Conservation (phyloP, 2,329 filamentous ascomycete genomes). For the Aspergillus sp. region DNA sequence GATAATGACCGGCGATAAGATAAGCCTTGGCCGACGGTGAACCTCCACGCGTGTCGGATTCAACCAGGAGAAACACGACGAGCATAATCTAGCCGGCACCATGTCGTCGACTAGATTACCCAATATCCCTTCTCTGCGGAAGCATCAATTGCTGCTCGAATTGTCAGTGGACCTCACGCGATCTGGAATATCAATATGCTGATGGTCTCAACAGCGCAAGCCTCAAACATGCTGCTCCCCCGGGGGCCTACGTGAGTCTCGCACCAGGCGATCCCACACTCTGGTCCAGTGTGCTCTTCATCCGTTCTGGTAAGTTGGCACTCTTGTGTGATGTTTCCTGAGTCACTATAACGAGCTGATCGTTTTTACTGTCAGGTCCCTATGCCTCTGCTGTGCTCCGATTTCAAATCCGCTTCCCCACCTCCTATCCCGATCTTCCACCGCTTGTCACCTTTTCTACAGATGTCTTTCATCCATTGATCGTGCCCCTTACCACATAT, state of each 20-base stretch:
- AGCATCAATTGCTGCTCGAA: conserved; percentile 70
- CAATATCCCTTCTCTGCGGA: conserved; percentile 50
- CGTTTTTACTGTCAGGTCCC: conserved; percentile 53
- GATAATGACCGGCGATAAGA: no score
- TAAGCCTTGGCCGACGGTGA: no score
- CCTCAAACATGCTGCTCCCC: conserved; percentile 71
- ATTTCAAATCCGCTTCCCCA: conserved; percentile 82
- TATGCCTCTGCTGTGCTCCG: conserved; percentile 81
- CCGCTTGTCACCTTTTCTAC: conserved; percentile 82
- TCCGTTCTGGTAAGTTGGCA: conserved; percentile 62
- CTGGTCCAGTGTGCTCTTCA: conserved; percentile 88
- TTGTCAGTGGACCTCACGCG: conserved; percentile 52
- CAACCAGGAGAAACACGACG: no score
- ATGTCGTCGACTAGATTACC: conserved; percentile 33
- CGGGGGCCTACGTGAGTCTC: conserved; percentile 78
- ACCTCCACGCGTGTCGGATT: neutral
- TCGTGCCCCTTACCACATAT: conserved; percentile 89
- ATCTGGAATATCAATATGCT: conserved; percentile 2
- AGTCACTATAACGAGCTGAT: conserved; percentile 2
- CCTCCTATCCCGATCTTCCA: conserved; percentile 67
- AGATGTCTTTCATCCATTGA: conserved; percentile 89
- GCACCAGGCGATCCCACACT: conserved; percentile 70
- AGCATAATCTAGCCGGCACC: neutral
- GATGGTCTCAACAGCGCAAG: conserved; percentile 52
- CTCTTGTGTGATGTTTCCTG: neutral